These are phyloP conservation scores for Aspergillus ochraceus DNA, from an alignment of 2,329 filamentous ascomycete species.

Conservation along the genomic window DNA sequence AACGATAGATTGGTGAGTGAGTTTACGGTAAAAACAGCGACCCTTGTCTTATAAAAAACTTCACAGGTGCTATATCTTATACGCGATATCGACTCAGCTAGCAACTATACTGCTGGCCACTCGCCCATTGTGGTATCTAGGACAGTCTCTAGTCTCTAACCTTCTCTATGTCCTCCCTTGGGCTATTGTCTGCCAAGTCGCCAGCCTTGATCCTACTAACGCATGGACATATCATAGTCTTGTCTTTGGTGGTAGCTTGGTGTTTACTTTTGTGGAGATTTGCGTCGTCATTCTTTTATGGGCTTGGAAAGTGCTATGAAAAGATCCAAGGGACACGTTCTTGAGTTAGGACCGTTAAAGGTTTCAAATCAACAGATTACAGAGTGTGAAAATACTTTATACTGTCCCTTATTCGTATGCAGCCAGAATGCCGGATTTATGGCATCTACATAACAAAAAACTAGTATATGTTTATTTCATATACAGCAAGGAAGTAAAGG, in stretches of 20 bases:
- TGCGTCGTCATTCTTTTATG: conserved; percentile 8
- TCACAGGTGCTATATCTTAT: conserved; percentile 66
- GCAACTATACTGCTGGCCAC: conserved; percentile 66
- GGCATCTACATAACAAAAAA: no score
- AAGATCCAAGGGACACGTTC: no score
- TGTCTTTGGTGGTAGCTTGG: conserved; percentile 23
- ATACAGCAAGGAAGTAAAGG: no score
- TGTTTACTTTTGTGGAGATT: conserved; percentile 22
- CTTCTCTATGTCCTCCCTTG: conserved; percentile 69
- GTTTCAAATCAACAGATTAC: no score
- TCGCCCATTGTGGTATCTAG: conserved; percentile 65
- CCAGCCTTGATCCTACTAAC: conserved; percentile 6
- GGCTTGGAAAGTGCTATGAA: conserved; percentile 6
- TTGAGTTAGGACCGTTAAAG: no score
- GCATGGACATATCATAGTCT: conserved; percentile 24
- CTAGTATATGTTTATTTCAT: no score
- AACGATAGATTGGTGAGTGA: conserved; percentile 16
- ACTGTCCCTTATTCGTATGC: no score
- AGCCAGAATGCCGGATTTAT: no score
- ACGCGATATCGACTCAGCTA: conserved; percentile 63
- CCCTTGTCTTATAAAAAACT: neutral
- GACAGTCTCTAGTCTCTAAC: conserved; percentile 66
- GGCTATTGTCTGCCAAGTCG: conserved; percentile 56
- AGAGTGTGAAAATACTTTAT: no score
- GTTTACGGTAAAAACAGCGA: no score